Conservation (phyloP, 2,329 filamentous ascomycete species). For the Verticillium alfalfae region DNA sequence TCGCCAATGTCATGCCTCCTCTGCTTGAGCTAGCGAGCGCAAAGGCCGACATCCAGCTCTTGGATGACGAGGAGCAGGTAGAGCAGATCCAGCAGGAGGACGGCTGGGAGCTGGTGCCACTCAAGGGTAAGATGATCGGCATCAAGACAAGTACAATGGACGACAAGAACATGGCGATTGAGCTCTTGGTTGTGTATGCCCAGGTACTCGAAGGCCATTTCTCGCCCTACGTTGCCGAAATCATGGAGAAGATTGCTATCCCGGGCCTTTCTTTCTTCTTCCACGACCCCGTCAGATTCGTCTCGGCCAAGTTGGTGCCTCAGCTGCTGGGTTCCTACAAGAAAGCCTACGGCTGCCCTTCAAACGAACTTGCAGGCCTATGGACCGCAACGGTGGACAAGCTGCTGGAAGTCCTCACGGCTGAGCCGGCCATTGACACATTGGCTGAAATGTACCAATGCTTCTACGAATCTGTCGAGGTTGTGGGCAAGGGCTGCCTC, state of each 20-base stretch:
- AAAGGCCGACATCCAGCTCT: constrained; percentile 93
- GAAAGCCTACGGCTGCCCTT: constrained; percentile 78
- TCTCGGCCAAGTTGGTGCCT: constrained; percentile 90
- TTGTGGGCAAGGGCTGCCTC: constrained; percentile 80
- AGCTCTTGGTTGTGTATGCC: constrained; percentile 94
- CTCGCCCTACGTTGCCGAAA: constrained; percentile 83
- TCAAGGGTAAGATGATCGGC: constrained; percentile 97
- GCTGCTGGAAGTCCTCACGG: constrained; percentile 85
- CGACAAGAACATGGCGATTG: constrained; percentile 99
- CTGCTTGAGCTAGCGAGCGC: constrained; percentile 85
- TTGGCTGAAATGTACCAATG: constrained; percentile 99
- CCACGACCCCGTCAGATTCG: constrained; percentile 93
- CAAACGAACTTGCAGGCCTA: constrained; percentile 71
- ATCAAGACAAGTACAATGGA: constrained; percentile 96
- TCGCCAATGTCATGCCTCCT: constrained; percentile 90
- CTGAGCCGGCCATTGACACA: constrained; percentile 92
- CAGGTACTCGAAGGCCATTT: constrained; percentile 92
- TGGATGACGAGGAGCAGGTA: constrained; percentile 92
- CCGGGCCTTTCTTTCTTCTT: constrained; percentile 97
- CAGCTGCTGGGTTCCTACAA: constrained; percentile 92
- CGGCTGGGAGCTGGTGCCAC: constrained; percentile 93
- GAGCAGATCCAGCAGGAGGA: constrained; percentile 91
- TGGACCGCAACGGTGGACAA: constrained; percentile 87
- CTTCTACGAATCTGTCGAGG: constrained; percentile 97
- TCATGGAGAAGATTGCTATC: constrained; percentile 94